A percentile compares a stretch with the other conserved stretches of the same genome.
Evolutionary conservation across 345 rosid genomes (phyloP).

Genomic region (Gossypium mustelinum): DNA sequence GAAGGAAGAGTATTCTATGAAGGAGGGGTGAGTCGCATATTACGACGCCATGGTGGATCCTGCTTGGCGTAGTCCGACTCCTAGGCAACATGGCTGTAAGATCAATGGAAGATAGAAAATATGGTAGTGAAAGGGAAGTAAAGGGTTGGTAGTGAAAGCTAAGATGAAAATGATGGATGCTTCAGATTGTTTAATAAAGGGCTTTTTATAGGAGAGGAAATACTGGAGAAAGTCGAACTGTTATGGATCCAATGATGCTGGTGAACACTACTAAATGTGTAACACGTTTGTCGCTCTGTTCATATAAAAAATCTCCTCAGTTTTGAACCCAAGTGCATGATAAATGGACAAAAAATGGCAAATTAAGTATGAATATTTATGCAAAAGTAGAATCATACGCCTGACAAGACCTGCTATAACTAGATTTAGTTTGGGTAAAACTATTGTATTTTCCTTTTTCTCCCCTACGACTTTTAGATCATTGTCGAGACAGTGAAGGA

Average conservation of each 20-base stretch:
- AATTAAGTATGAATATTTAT: neutral
- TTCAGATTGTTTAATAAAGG: neutral
- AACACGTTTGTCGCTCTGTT: conserved; percentile 11
- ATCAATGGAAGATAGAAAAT: neutral
- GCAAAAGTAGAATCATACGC: neutral
- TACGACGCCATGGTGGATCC: conserved; percentile 44
- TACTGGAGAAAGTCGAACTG: neutral
- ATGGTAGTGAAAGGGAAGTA: neutral
- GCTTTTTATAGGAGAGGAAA: conserved; percentile 9
- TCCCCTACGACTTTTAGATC: neutral
- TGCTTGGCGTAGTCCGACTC: conserved; percentile 53
- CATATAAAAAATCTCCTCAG: neutral
- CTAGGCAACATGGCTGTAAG: conserved; percentile 40
- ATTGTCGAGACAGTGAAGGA: neutral
- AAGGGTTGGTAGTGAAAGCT: neutral
- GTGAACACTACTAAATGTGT: neutral
- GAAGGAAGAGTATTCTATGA: neutral
- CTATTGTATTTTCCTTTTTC: neutral
- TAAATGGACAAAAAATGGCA: neutral
- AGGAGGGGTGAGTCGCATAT: neutral
- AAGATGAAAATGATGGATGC: neutral
- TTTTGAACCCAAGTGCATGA: neutral
- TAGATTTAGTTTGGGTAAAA: neutral
- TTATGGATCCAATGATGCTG: neutral
- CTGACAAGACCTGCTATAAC: too few relatives aligned